Evolutionary conservation across 208 protist genomes (phyloP).

Genomic region (Leishmania major): DNA sequence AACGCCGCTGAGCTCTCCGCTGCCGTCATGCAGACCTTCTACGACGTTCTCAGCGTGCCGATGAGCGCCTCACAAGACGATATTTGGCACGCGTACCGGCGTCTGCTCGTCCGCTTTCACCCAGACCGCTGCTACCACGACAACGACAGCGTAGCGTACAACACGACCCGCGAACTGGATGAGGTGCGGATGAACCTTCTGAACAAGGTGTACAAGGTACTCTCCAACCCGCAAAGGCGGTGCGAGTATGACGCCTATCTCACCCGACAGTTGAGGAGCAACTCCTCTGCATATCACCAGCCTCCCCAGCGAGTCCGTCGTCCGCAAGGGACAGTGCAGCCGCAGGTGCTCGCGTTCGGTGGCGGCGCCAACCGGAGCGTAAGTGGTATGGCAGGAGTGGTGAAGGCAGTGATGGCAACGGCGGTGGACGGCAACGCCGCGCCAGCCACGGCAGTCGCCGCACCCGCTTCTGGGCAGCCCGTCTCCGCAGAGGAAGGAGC

Average conservation of each 20-base stretch:
- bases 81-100: conserved; percentile 18
- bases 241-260: conserved; percentile 23
- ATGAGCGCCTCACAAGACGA: conserved; percentile 20
- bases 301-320: background rate
- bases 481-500: background rate
- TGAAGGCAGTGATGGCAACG: background rate
- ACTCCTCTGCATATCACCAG: background rate
- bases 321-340: background rate
- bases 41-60: conserved; percentile 33
- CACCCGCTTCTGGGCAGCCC: background rate
- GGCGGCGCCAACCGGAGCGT: background rate
- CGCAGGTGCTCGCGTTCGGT: background rate
- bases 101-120: conserved; percentile 21
- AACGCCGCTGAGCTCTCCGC: background rate
- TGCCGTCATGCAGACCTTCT: conserved; percentile 24
- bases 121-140: conserved; percentile 29
- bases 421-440: background rate
- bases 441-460: background rate
- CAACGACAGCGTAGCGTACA: conserved; percentile 35
- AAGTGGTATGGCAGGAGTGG: background rate
- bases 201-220: conserved; percentile 8
- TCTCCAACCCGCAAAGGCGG: conserved; percentile 20
- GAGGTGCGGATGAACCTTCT: conserved; percentile 6
- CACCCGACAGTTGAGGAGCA: background rate
- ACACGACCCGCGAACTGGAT: conserved; percentile 9